Percentiles rank a stretch among this genome's conserved stretches.
phyloP scores from a whole-genome alignment of 345 rosid species.

The Salix koriyanagi region DNA sequence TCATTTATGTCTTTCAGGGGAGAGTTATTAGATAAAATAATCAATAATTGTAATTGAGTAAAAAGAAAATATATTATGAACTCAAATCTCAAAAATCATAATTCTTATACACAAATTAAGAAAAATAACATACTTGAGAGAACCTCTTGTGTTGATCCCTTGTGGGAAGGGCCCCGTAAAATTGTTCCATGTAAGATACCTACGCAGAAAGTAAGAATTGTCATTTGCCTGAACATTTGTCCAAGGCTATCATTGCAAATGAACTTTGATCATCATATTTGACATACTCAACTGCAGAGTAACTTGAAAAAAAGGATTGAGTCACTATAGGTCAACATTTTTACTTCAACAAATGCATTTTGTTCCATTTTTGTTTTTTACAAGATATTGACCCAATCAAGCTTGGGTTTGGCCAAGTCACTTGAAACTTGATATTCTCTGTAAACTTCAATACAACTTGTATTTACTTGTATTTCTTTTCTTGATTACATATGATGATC shows the following conservation, averaged over 20 bases:
- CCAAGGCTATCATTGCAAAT: neutral
- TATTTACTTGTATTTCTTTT: too few relatives aligned
- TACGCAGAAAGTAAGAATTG: neutral
- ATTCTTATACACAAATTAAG: neutral
- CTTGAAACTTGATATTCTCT: too few relatives aligned
- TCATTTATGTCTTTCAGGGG: too few relatives aligned
- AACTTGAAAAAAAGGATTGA: too few relatives aligned
- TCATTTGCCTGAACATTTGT: neutral
- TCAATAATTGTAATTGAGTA: neutral
- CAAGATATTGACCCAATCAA: too few relatives aligned
- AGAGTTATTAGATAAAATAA: neutral
- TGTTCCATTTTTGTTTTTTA: too few relatives aligned
- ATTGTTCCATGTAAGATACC: slow-evolving; percentile 15
- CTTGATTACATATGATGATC: too few relatives aligned
- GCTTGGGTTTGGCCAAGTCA: too few relatives aligned
- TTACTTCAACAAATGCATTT: too few relatives aligned
- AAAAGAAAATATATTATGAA: neutral
- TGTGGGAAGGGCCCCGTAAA: slow-evolving; percentile 11
- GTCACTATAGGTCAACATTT: too few relatives aligned
- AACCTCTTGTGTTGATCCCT: slow-evolving; percentile 2
- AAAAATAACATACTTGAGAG: slow-evolving; percentile 2
- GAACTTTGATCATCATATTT: neutral
- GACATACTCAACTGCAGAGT: too few relatives aligned
- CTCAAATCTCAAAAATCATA: neutral
- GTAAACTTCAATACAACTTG: too few relatives aligned